A percentile compares a stretch with the other conserved stretches of the same genome.
These are phyloP conservation scores for Fusarium virguliforme DNA, from an alignment of 2,329 filamentous ascomycete species.

Conservation along the genomic window DNA sequence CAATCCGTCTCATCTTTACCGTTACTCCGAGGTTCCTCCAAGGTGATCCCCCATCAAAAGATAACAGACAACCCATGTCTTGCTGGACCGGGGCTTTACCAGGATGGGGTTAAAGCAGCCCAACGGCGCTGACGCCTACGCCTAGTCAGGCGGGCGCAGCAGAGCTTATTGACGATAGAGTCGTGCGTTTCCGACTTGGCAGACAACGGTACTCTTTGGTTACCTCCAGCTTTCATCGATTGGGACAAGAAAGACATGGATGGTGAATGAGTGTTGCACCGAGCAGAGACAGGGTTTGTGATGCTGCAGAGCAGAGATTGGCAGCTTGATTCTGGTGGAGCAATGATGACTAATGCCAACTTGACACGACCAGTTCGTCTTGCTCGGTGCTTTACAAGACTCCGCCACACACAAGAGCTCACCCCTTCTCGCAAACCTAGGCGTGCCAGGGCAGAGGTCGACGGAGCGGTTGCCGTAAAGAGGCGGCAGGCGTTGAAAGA, in stretches of 20 bases:
- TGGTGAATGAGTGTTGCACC: neutral
- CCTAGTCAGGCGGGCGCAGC: slow-evolving; percentile 45
- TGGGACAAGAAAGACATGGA: neutral
- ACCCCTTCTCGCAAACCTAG: neutral
- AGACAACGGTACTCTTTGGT: neutral
- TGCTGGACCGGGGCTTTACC: slow-evolving; percentile 26
- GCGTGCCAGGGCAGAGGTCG: neutral
- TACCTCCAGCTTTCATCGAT: too few species aligned
- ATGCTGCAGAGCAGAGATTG: neutral
- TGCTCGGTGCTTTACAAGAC: slow-evolving; percentile 16
- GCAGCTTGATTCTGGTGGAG: neutral
- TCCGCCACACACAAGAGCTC: slow-evolving; percentile 28
- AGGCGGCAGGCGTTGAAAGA: slow-evolving; percentile 25
- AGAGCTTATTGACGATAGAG: slow-evolving; percentile 51
- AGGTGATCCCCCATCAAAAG: neutral
- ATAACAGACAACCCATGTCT: neutral
- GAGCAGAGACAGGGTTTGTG: slow-evolving; percentile 3
- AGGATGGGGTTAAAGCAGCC: slow-evolving; percentile 8
- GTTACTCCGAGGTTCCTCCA: neutral
- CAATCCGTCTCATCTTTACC: neutral
- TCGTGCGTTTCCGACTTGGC: slow-evolving; percentile 48
- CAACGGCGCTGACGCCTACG: slow-evolving; percentile 17
- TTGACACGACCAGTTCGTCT: neutral
- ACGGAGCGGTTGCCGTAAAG: slow-evolving; percentile 23
- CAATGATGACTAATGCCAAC: slow-evolving; percentile 14